Evolutionary conservation across 1,284 basidiomycete species (phyloP), one percentile per base, ranked within the genome.

Genomic region (Thelephora terrestris): DNA sequence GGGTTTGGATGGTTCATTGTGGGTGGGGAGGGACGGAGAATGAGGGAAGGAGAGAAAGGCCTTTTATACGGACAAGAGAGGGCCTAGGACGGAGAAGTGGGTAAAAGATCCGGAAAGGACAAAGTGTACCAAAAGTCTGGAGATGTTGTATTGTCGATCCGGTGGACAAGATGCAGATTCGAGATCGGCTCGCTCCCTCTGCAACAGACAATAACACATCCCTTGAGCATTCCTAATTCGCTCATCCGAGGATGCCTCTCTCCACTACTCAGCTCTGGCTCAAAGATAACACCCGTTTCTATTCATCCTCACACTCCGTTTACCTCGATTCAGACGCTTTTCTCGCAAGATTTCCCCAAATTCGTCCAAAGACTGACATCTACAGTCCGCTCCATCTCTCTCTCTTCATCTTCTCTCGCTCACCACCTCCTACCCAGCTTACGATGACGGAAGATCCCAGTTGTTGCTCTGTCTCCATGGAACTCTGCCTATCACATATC

Each of bases 361-460:
- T 97, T 45, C 74, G 84, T 4, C 91, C 91, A 50, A 93, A 92
- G 68, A 90, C 91, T 0, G 93, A 96, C 61, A 81, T 93, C 7
- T 96, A 94, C 75, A 97, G 91, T 92, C 66, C 65, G 63, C 67
- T 64, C 50, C 45, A 25, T 44, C 43, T 45, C 43, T 55, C 49
- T 23, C 52, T 47, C 12, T 27, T 49, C 34, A 25, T 45, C 27
- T 47, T 49, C 37, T 47, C 16, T 12, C n/a, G 38, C 48, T 42
- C 20, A 47, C 50, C 49, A 54, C 38, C 55, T 56, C 53, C 48
- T 25, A 43, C 52, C 25, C 58, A 93, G 90, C 88, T 1, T 94
- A 89, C 69, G 92, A 99, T 66, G 92, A 97, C 57, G 95, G 95
- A 25, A 81, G 94, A 35, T 85, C 91, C 0, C 89, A 93, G 58